phyloP scores from a whole-genome alignment of 768 basidiomycete species.

The Trametopsis cervina region DNA sequence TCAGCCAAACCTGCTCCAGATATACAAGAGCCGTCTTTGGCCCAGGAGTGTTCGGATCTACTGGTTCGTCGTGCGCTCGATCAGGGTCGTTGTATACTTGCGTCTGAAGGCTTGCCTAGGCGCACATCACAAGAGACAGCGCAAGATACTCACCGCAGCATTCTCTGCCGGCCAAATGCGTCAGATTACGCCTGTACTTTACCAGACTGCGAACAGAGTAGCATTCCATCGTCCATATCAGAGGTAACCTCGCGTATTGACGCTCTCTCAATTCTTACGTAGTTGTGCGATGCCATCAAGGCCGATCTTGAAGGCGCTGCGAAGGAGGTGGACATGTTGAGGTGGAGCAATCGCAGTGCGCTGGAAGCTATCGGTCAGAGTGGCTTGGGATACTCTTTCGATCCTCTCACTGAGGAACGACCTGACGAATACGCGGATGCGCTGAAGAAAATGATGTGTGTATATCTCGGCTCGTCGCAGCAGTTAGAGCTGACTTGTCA shows the following conservation, averaged over 20 bases:
- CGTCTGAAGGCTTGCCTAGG: constrained; percentile 4
- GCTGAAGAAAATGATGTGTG: constrained; percentile 15
- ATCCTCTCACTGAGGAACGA: constrained; percentile 15
- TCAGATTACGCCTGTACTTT: constrained; percentile 15
- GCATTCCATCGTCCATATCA: too few relatives aligned
- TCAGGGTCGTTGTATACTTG: not conserved
- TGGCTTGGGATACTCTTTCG: constrained; percentile 22
- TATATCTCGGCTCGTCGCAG: not conserved
- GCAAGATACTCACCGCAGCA: constrained; percentile 18
- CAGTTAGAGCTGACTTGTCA: not conserved
- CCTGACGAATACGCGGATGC: constrained; percentile 19
- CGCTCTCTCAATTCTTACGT: too few relatives aligned
- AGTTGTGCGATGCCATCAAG: constrained; percentile 18
- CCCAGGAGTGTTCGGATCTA: constrained; percentile 5
- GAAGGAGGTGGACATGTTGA: constrained; percentile 17
- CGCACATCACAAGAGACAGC: constrained; percentile 17
- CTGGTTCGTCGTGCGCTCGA: constrained; percentile 2
- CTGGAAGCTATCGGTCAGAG: constrained; percentile 22
- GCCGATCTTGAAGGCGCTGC: constrained; percentile 3
- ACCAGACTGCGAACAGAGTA: constrained; percentile 11
- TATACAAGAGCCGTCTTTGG: constrained; percentile 8
- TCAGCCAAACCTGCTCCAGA: not conserved
- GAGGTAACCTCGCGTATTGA: too few relatives aligned
- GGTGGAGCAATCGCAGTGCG: constrained; percentile 22
- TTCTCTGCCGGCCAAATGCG: constrained; percentile 18